A percentile compares a stretch with the other conserved stretches of the same genome.
Conservation (phyloP, 495 filamentous ascomycete species). For the Talaromyces trachyspermus region DNA sequence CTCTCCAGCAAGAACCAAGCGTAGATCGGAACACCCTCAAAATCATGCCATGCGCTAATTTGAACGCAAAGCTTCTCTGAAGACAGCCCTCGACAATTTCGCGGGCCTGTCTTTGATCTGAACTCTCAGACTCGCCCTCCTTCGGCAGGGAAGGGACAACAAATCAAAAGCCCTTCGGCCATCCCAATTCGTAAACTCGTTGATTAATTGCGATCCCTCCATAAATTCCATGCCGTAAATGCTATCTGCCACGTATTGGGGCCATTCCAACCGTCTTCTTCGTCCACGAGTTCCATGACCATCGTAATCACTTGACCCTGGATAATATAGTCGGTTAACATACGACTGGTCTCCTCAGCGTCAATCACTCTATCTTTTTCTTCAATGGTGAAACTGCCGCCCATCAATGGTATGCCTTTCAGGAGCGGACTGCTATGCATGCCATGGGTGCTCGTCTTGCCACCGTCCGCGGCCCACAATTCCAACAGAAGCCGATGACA, state of each 20-base stretch:
- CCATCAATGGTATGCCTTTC: conserved; percentile 31
- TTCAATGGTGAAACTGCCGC: conserved; percentile 16
- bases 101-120: conserved; percentile 40
- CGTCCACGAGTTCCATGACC: conserved; percentile 45
- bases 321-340: conserved; percentile 47
- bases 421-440: conserved; percentile 43
- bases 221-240: conserved; percentile 44
- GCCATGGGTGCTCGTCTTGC: conserved; percentile 41
- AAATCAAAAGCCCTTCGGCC: conserved; percentile 40
- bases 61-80: conserved; percentile 40
- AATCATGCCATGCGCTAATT: conserved; percentile 47
- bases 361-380: conserved; percentile 18
- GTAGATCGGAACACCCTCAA: conserved; percentile 26
- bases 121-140: conserved; percentile 34
- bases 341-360: conserved; percentile 23
- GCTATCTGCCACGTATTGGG: conserved; percentile 36
- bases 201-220: conserved; percentile 43
- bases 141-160: conserved; percentile 42
- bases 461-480: conserved; percentile 42
- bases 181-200: conserved; percentile 43
- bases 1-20: conserved; percentile 18
- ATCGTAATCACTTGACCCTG: conserved; percentile 42
- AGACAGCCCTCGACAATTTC: conserved; percentile 45
- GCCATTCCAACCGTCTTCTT: conserved; percentile 45
- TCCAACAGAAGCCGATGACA: conserved; percentile 42